phyloP scores from a whole-genome alignment of 2,329 filamentous ascomycete genomes.

The Cladosporium sp. region DNA sequence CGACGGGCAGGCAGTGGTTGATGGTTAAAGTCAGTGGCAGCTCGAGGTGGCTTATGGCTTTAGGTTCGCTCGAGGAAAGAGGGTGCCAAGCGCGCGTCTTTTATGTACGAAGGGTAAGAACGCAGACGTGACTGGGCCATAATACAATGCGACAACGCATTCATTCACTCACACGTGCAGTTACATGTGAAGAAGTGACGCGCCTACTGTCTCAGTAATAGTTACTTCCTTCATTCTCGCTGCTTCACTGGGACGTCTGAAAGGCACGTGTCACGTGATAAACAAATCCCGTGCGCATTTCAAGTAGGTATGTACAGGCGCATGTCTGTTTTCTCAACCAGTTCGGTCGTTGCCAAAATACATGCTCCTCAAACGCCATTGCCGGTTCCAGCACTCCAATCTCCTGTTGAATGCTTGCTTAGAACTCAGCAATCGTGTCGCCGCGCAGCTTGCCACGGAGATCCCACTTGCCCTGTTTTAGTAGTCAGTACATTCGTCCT shows the following conservation, averaged over 20 bases:
- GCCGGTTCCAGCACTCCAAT: background rate
- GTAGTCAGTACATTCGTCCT: background rate
- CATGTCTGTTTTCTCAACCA: constrained; percentile 10
- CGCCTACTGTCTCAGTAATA: background rate
- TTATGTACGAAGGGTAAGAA: background rate
- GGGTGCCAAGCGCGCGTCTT: constrained; percentile 1
- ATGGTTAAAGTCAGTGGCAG: background rate
- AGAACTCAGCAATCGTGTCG: constrained; percentile 82
- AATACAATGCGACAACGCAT: background rate
- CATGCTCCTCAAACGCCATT: constrained; percentile 11
- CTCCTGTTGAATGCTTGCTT: constrained; percentile 35
- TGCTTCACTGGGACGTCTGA: background rate
- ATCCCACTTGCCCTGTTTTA: constrained; percentile 77
- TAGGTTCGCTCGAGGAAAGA: background rate
- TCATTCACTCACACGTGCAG: background rate
- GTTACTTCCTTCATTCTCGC: background rate
- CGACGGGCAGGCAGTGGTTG: background rate
- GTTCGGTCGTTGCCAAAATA: background rate
- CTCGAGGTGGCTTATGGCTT: constrained; percentile 4
- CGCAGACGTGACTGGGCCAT: background rate
- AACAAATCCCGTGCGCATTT: constrained; percentile 16
- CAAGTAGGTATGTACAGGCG: constrained; percentile 20
- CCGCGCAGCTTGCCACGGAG: constrained; percentile 85
- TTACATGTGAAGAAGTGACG: background rate
- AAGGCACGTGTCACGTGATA: constrained; percentile 16